Evolutionary conservation across 106 monocot species (phyloP).

Genomic region (Dioscorea dumetorum): DNA sequence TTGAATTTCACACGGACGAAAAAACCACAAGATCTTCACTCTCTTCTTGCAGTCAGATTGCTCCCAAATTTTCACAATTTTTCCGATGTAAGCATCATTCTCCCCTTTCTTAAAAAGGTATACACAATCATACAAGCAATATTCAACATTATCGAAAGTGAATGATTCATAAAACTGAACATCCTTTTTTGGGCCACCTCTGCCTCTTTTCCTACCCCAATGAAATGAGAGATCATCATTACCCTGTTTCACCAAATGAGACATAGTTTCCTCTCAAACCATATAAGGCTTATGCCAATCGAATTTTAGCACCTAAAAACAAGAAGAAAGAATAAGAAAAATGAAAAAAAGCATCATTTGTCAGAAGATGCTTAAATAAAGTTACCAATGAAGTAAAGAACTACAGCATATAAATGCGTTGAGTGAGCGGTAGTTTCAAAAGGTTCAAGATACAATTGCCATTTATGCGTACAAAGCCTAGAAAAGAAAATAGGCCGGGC

Average conservation of each 20-base stretch:
- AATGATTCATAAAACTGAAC: slow-evolving; percentile 66
- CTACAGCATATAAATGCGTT: neutral
- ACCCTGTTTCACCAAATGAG: slow-evolving; percentile 10
- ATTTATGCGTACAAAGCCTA: neutral
- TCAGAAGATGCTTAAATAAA: no score
- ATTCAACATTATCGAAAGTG: slow-evolving; percentile 35
- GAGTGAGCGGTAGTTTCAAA: neutral
- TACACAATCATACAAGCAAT: slow-evolving; percentile 65
- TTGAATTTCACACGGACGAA: slow-evolving; percentile 41
- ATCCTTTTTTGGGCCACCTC: slow-evolving; percentile 25
- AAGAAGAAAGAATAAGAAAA: neutral
- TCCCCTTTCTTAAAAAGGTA: slow-evolving; percentile 52
- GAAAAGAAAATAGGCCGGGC: no score
- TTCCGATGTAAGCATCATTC: slow-evolving; percentile 51
- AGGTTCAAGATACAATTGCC: neutral
- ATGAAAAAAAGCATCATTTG: neutral
- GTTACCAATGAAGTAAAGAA: neutral
- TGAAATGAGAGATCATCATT: slow-evolving; percentile 28
- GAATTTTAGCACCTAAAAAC: neutral
- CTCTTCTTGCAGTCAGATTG: slow-evolving; percentile 27
- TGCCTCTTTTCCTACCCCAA: slow-evolving; percentile 55
- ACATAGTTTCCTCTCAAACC: slow-evolving; percentile 8
- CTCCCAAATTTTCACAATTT: slow-evolving; percentile 81
- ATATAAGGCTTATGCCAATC: neutral
- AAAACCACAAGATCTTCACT: slow-evolving; percentile 77